Evolutionary conservation across 1,284 basidiomycete species (phyloP).

Genomic region (Clitocybe nebularis): DNA sequence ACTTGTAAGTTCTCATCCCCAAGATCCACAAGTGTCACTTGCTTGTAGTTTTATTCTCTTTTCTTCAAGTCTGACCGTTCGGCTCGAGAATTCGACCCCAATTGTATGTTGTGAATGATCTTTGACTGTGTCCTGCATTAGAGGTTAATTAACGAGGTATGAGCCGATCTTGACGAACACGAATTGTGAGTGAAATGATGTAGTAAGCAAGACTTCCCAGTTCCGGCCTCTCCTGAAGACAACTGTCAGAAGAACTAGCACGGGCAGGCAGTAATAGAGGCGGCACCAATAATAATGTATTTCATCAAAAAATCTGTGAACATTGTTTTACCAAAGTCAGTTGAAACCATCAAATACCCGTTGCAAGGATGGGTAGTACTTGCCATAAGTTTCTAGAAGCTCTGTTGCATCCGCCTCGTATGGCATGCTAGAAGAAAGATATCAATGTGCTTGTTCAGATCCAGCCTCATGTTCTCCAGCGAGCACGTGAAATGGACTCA

Average conservation of each 20-base stretch:
- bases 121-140: constrained; percentile 63
- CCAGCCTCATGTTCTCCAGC: constrained; percentile 1
- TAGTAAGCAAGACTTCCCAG: constrained; percentile 93
- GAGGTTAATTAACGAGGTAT: constrained; percentile 14
- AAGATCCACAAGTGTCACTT: constrained; percentile 24
- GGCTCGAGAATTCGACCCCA: constrained; percentile 91
- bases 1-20: constrained; percentile 10
- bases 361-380: constrained; percentile 7
- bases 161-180: constrained; percentile 51
- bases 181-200: constrained; percentile 95
- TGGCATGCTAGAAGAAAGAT: constrained; percentile 39
- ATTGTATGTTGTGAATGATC: constrained; percentile 97
- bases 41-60: constrained; percentile 94
- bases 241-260: constrained; percentile 6
- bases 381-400: constrained; percentile 90
- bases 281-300: constrained; percentile 88
- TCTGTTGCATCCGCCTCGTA: constrained; percentile 81
- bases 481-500: background rate
- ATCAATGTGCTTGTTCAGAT: background rate
- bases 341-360: constrained; percentile 7
- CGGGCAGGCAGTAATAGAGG: constrained; percentile 9
- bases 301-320: constrained; percentile 91
- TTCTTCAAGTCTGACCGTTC: constrained; percentile 86
- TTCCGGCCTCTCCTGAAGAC: constrained; percentile 83
- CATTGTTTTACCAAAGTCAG: too few relatives aligned